Conservation (phyloP, 1,284 basidiomycete genomes). For the Sphagnurus paluster region DNA sequence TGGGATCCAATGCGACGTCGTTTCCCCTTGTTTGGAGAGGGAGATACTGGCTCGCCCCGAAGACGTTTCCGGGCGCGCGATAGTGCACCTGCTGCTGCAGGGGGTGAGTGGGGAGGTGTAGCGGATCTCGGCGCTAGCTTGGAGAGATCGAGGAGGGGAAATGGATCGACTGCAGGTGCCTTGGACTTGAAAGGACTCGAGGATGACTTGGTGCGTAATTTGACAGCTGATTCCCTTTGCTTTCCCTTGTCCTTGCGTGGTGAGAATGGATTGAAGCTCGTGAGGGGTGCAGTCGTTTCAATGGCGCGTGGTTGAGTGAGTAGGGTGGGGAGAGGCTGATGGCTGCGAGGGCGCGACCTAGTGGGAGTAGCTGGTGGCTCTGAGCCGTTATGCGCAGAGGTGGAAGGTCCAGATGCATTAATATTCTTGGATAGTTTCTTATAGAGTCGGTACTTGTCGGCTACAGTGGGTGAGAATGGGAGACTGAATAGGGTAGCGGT, state of each 20-base stretch:
- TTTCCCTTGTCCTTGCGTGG: slow-evolving; percentile 60
- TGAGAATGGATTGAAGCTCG: slow-evolving; percentile 74
- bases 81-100: slow-evolving; percentile 43
- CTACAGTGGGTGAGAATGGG: slow-evolving; percentile 40
- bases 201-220: slow-evolving; percentile 47
- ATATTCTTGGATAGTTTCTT: slow-evolving; percentile 66
- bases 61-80: slow-evolving; percentile 75
- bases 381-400: slow-evolving; percentile 31
- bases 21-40: slow-evolving; percentile 76
- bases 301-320: slow-evolving; percentile 48
- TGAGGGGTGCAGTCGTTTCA: slow-evolving; percentile 48
- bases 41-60: slow-evolving; percentile 77
- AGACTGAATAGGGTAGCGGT: slow-evolving; percentile 8
- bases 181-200: slow-evolving; percentile 47
- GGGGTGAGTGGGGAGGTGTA: slow-evolving; percentile 18
- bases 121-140: slow-evolving; percentile 26
- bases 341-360: slow-evolving; percentile 14
- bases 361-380: slow-evolving; percentile 25
- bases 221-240: slow-evolving; percentile 23
- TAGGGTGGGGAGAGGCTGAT: slow-evolving; percentile 32
- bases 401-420: slow-evolving; percentile 20
- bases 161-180: slow-evolving; percentile 36
- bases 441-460: slow-evolving; percentile 81
- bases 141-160: slow-evolving; percentile 31
- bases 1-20: slow-evolving; percentile 47